These are phyloP conservation scores for Penicillium sp. DNA, from an alignment of 2,329 filamentous ascomycete species.

Conservation along the genomic window DNA sequence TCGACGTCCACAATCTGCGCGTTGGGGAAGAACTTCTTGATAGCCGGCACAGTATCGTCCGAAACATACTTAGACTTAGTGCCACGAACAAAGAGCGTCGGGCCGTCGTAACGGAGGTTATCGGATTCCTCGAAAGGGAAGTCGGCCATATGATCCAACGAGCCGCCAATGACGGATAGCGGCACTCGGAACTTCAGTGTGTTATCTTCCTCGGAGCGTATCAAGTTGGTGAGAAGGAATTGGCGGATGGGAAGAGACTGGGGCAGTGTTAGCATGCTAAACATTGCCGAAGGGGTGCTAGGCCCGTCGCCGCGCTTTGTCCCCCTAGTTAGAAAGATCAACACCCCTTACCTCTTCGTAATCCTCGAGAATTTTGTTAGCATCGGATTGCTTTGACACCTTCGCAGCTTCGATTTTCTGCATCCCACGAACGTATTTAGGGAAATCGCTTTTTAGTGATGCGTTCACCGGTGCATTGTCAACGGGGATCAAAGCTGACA, in stretches of 20 bases:
- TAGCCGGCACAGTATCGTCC: constrained; percentile 40
- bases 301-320: not conserved
- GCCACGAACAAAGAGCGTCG: constrained; percentile 68
- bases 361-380: constrained; percentile 71
- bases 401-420: constrained; percentile 68
- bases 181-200: constrained; percentile 76
- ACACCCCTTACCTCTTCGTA: constrained; percentile 62
- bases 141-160: constrained; percentile 74
- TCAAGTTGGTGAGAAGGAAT: constrained; percentile 85
- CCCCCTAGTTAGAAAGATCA: not conserved
- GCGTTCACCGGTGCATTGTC: constrained; percentile 91
- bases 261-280: not conserved
- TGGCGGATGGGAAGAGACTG: constrained; percentile 74
- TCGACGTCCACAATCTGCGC: constrained; percentile 42
- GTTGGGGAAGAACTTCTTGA: constrained; percentile 44
- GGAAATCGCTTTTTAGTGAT: constrained; percentile 70
- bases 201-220: constrained; percentile 53
- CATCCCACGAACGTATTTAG: constrained; percentile 80
- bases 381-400: constrained; percentile 69
- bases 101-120: constrained; percentile 68
- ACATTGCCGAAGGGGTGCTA: not conserved
- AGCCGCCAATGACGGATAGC: constrained; percentile 64
- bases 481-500: constrained; percentile 74
- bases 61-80: constrained; percentile 42
- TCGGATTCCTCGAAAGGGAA: constrained; percentile 80